phyloP scores from a whole-genome alignment of 2,329 filamentous ascomycete genomes.

The Knoxdaviesia capensis region DNA sequence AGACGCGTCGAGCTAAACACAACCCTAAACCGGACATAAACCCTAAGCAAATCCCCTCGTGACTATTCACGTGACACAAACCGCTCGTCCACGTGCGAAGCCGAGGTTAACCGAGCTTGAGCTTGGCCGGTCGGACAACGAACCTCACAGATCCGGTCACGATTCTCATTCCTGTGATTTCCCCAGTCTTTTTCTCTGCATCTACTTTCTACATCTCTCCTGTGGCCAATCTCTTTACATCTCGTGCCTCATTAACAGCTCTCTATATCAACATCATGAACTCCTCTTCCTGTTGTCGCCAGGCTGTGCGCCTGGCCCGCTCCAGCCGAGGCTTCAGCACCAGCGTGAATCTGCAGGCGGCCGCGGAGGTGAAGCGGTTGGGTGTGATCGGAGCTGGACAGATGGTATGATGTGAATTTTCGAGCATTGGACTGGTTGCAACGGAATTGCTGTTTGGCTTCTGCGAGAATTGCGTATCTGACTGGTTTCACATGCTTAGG shows the following conservation, averaged over 20 bases:
- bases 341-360: conserved; percentile 29
- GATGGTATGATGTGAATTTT: conserved; percentile 43
- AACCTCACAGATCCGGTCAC: no score
- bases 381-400: conserved; percentile 91
- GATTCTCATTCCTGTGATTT: conserved; percentile 4
- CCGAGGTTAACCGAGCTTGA: conserved; percentile 21
- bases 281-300: no score
- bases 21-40: no score
- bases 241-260: no score
- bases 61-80: conserved; percentile 2
- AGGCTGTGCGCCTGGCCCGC: conserved; percentile 12
- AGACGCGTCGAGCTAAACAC: no score
- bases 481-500: conserved; percentile 29
- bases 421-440: neutral
- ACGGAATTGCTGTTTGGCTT: neutral
- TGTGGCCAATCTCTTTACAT: no score
- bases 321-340: conserved; percentile 48
- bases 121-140: no score
- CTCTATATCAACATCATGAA: no score
- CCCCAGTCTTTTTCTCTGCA: conserved; percentile 1
- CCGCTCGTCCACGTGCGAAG: conserved; percentile 6
- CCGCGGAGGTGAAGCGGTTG: conserved; percentile 62
- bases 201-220: conserved; percentile 2
- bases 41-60: neutral
- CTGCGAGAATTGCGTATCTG: conserved; percentile 1